Base-by-base conservation (phyloP, 768 basidiomycete species). In the Xerocomellus amylosporus region DNA sequence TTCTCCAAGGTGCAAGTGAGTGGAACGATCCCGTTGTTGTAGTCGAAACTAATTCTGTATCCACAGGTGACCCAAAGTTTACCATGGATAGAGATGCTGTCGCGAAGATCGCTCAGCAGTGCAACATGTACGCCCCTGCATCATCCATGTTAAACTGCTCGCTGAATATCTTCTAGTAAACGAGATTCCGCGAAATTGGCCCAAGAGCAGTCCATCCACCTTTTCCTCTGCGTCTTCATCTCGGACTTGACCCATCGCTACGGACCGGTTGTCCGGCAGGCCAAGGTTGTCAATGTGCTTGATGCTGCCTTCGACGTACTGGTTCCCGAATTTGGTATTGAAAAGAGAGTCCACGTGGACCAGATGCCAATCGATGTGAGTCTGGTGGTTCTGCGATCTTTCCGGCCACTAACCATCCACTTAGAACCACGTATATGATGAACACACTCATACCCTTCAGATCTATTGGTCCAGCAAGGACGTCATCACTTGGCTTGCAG, bases 291-390 rank as follows among this genome's bases (percentile, higher is more conserved):
- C 42, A 88, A 89, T 55, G 96, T 99, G 31, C 80, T 98, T n/a
- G 97, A 99, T 66, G 90, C 93, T 48, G 97, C 97, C 2, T 98
- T 98, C 64, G 97, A 99, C 66, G 96, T 99, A 28, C 75, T 96
- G 31, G 85, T 98, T 13, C 90, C 93, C 39, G 97, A 98, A 71
- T 98, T 98, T 67, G 93, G 96, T 31, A 98, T 99, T 62, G 97
- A 99, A 77, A 99, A 99, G 78, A 84, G 97, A 36, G 95, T 98
- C 3, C 97, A 98, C 64, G 92, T 95, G 39, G 97, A 98, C 68
- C 94, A 98, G 74, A 97, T 99, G 92, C 96, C 97, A 24, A 92
- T 97, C 54, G 93, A 97, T 60, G 93, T 94, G 66, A 74, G 87
- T 73, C 9, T 43, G 13, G 20, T 38, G 20, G 40, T 49, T 42